Conservation (phyloP, 208 protist species). For the Acanthamoeba triangularis region DNA sequence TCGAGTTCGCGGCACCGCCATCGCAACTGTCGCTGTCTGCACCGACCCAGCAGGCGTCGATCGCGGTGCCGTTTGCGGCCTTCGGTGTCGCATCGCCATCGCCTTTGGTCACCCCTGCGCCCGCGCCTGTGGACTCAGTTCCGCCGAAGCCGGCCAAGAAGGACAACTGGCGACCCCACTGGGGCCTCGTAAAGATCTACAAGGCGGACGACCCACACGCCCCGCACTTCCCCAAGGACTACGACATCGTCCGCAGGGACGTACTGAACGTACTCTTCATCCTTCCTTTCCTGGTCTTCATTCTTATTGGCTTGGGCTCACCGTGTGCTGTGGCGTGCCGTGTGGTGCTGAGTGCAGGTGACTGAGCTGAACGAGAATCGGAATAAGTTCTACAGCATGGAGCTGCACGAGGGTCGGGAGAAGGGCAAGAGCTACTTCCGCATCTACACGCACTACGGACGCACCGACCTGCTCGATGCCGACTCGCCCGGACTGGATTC, state of each 20-base stretch:
- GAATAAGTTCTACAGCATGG: slow-evolving; percentile 55
- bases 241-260: neutral
- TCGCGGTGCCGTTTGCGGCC: too few species aligned
- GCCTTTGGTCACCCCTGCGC: too few species aligned
- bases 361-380: slow-evolving; percentile 9
- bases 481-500: neutral
- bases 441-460: slow-evolving; percentile 11
- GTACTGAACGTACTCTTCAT: too few species aligned
- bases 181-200: slow-evolving; percentile 11
- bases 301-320: neutral
- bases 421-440: slow-evolving; percentile 14
- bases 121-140: neutral
- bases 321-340: too few species aligned
- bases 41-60: too few species aligned
- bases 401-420: neutral
- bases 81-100: too few species aligned
- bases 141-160: neutral
- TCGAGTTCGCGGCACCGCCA: too few species aligned
- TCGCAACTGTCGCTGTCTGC: too few species aligned
- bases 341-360: neutral
- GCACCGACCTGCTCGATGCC: neutral
- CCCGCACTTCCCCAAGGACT: slow-evolving; percentile 40
- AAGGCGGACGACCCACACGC: neutral
- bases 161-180: neutral
- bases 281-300: too few species aligned